These are phyloP conservation scores for Epichloe glyceriae DNA, from an alignment of 2,329 filamentous ascomycete genomes.

Conservation along the genomic window DNA sequence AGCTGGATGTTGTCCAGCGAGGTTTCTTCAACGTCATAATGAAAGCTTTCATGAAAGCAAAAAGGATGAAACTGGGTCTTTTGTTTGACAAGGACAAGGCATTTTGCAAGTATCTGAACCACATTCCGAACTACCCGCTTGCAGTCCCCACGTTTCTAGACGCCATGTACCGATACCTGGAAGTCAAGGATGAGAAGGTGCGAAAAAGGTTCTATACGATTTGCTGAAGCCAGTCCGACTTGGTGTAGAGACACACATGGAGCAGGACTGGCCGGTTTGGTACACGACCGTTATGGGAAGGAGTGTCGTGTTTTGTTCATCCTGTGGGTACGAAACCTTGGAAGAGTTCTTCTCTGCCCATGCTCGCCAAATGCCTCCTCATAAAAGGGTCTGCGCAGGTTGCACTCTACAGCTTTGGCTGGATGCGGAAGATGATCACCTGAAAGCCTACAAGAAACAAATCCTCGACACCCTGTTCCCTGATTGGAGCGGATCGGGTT, in stretches of 20 bases:
- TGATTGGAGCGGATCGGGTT: constrained; percentile 12
- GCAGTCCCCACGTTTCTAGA: constrained; percentile 20
- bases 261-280: constrained; percentile 12
- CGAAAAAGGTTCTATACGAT: constrained; percentile 17
- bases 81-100: constrained; percentile 19
- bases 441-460: constrained; percentile 10
- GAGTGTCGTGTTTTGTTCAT: constrained; percentile 17
- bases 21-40: constrained; percentile 22
- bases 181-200: not conserved
- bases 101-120: constrained; percentile 17
- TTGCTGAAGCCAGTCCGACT: constrained; percentile 19
- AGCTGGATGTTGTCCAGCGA: constrained; percentile 17
- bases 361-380: constrained; percentile 1
- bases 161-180: constrained; percentile 17
- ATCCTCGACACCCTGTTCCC: constrained; percentile 14
- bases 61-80: constrained; percentile 15
- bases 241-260: constrained; percentile 11
- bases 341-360: constrained; percentile 17
- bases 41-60: constrained; percentile 22
- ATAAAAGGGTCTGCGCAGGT: constrained; percentile 15
- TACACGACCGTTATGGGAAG: constrained; percentile 15
- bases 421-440: constrained; percentile 19
- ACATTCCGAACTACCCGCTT: constrained; percentile 17
- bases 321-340: constrained; percentile 21
- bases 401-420: constrained; percentile 17